These are phyloP conservation scores for Neurospora sp. DNA, from an alignment of 495 filamentous ascomycete species.

Conservation along the genomic window DNA sequence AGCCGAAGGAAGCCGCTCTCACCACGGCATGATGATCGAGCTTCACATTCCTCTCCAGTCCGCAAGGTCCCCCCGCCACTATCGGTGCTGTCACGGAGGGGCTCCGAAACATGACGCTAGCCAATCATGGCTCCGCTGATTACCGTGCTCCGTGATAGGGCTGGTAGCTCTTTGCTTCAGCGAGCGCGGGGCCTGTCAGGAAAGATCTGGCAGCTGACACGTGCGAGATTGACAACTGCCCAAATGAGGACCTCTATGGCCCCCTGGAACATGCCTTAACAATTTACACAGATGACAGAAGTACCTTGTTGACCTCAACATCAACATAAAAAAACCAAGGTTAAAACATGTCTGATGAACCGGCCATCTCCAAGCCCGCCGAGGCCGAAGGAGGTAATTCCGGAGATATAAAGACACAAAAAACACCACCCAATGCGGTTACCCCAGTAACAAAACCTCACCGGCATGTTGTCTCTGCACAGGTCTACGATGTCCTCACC, in stretches of 20 bases:
- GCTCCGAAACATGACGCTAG: neutral
- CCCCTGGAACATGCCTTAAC: neutral
- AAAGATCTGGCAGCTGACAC: neutral
- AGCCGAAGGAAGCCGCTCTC: constrained; percentile 6
- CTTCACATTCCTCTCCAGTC: neutral
- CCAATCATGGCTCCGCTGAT: constrained; percentile 9
- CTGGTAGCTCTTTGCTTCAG: neutral
- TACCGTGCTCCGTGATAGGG: constrained; percentile 8
- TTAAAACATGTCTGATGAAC: neutral
- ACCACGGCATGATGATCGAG: neutral
- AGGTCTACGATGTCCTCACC: constrained; percentile 41
- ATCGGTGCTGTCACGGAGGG: neutral
- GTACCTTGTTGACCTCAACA: neutral
- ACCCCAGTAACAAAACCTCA: constrained; percentile 5
- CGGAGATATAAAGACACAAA: neutral
- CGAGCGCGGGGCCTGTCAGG: neutral
- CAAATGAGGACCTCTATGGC: neutral
- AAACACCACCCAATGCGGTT: neutral
- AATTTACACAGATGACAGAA: neutral
- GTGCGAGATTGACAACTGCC: neutral
- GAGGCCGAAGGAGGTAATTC: neutral
- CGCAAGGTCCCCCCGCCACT: neutral
- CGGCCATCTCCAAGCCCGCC: neutral
- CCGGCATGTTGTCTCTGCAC: constrained; percentile 20
- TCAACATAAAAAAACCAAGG: neutral